Percentiles rank a stretch among this genome's conserved stretches.
Evolutionary conservation across 2,329 filamentous ascomycete genomes (phyloP).

Genomic region (Fusarium phyllophilum): DNA sequence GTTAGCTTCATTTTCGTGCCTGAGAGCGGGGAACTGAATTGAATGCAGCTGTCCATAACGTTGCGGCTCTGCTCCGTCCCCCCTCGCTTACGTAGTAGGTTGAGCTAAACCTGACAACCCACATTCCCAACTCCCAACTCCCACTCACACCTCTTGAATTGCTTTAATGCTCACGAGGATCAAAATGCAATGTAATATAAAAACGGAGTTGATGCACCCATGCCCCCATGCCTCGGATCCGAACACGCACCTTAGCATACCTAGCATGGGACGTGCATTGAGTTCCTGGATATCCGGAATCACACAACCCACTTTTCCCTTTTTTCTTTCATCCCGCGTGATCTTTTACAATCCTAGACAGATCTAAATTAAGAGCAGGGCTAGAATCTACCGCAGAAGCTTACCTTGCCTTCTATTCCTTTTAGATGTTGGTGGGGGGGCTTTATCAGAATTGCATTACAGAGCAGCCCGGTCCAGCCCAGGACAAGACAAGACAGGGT

Average conservation of each 20-base stretch:
- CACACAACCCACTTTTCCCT: background rate
- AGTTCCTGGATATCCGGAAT: background rate
- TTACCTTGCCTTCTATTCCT: background rate
- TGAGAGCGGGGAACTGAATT: conserved; percentile 17
- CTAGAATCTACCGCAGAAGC: conserved; percentile 9
- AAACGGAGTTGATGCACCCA: background rate
- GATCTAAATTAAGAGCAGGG: conserved; percentile 20
- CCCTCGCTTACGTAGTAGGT: background rate
- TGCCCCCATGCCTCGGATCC: conserved; percentile 10
- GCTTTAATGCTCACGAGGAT: conserved; percentile 13
- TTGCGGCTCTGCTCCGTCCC: conserved; percentile 24
- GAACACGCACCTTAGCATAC: background rate
- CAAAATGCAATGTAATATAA: background rate
- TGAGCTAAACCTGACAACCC: conserved; percentile 6
- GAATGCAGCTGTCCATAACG: background rate
- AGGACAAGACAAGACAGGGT: background rate
- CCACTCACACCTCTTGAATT: conserved; percentile 9
- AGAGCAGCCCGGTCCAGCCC: background rate
- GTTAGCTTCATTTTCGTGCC: conserved; percentile 4
- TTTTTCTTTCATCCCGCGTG: conserved; percentile 21
- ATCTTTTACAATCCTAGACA: conserved; percentile 14
- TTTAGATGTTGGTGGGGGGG: background rate
- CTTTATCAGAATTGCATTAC: conserved; percentile 3
- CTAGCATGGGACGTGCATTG: background rate
- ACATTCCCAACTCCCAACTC: background rate